A percentile compares a stretch with the other conserved stretches of the same genome.
phyloP scores from a whole-genome alignment of 352 stramenopile genomes.

The Globisporangium ultimum region DNA sequence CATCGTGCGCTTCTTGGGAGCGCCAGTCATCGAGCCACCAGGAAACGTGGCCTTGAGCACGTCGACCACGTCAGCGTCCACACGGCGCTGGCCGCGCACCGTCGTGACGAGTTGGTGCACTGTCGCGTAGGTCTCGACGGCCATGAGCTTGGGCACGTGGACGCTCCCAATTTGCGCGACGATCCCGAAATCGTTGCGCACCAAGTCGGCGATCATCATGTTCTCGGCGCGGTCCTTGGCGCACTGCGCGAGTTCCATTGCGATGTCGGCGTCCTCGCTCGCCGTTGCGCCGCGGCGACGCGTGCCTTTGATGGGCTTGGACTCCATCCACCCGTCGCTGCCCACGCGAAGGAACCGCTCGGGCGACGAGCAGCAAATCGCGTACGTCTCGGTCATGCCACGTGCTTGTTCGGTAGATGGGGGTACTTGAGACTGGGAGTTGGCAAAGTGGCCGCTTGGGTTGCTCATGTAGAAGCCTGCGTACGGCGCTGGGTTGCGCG shows the following conservation, averaged over 20 bases:
- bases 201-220: slow-evolving; percentile 98
- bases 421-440: no score
- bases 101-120: slow-evolving; percentile 98
- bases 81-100: slow-evolving; percentile 74
- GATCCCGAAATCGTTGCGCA: slow-evolving; percentile 95
- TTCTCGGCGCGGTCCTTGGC: slow-evolving; percentile 96
- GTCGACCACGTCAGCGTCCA: slow-evolving; percentile 77
- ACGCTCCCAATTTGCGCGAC: slow-evolving; percentile 91
- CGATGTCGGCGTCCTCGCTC: slow-evolving; percentile 60
- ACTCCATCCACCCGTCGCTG: slow-evolving; percentile 85
- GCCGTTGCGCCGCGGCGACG: slow-evolving; percentile 42
- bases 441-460: slow-evolving; percentile 25
- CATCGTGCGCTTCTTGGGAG: slow-evolving; percentile 96
- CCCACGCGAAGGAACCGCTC: slow-evolving; percentile 92
- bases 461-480: slow-evolving; percentile 89
- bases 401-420: neutral
- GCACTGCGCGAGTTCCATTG: slow-evolving; percentile 70
- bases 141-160: slow-evolving; percentile 92
- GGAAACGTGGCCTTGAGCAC: slow-evolving; percentile 94
- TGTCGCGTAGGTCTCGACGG: slow-evolving; percentile 95
- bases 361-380: slow-evolving; percentile 94
- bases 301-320: slow-evolving; percentile 98
- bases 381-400: slow-evolving; percentile 53
- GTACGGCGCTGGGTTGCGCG: slow-evolving; percentile 94
- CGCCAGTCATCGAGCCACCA: slow-evolving; percentile 97